These are phyloP conservation scores for Dactylellina cionopaga DNA, from an alignment of 2,329 filamentous ascomycete genomes.

Conservation along the genomic window DNA sequence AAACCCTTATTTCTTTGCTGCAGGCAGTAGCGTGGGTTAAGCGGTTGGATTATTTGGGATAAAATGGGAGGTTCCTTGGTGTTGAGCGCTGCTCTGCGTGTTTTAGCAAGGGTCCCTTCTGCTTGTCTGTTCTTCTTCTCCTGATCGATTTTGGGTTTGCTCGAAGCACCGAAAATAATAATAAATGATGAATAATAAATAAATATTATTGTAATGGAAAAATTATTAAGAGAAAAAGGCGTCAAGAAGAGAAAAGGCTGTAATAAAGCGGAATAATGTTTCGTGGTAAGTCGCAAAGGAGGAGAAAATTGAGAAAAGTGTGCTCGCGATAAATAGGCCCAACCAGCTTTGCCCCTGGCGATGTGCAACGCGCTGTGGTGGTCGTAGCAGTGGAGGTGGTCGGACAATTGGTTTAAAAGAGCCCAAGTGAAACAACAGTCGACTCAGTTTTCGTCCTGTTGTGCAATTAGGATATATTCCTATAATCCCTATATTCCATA, in stretches of 20 bases:
- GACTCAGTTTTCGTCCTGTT: too few species aligned
- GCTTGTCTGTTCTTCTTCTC: conserved; percentile 14
- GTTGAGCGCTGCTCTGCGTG: conserved; percentile 26
- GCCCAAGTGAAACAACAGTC: background rate
- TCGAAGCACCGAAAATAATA: conserved; percentile 4
- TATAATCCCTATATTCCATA: conserved; percentile 12
- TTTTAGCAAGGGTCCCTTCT: conserved; percentile 25
- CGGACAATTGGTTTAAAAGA: too few species aligned
- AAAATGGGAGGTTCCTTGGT: conserved; percentile 30
- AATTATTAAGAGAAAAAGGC: background rate
- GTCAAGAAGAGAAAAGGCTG: background rate
- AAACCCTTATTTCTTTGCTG: conserved; percentile 37
- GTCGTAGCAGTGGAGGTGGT: too few species aligned
- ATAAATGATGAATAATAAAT: conserved; percentile 17
- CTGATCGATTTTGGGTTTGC: background rate
- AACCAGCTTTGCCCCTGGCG: conserved; percentile 25
- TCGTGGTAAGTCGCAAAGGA: too few species aligned
- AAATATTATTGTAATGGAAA: background rate
- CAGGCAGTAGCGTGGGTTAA: conserved; percentile 35
- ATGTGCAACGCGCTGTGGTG: conserved; percentile 19
- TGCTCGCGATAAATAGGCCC: conserved; percentile 11
- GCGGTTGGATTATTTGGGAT: conserved; percentile 48
- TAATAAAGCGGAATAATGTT: background rate
- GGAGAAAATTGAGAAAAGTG: too few species aligned
- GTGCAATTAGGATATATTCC: too few species aligned